phyloP scores from a whole-genome alignment of 2,329 filamentous ascomycete species.

The Corinectria fuckeliana region DNA sequence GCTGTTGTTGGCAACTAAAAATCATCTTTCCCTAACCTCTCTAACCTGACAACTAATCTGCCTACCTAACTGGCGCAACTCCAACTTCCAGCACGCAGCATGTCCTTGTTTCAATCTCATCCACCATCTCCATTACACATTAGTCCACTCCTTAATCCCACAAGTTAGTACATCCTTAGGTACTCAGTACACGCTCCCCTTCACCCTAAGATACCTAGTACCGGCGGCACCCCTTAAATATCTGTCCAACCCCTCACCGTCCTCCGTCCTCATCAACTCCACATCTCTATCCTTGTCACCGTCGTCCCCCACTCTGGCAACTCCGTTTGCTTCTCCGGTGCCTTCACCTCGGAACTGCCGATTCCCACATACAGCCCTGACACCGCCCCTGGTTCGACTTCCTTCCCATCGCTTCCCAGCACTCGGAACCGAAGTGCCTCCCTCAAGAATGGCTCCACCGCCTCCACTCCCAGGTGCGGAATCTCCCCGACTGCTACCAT shows the following conservation, averaged over 20 bases:
- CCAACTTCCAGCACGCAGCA: neutral
- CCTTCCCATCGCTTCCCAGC: constrained; percentile 34
- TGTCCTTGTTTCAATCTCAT: neutral
- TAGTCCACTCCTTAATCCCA: neutral
- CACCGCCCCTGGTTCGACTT: constrained; percentile 35
- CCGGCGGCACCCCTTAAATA: neutral
- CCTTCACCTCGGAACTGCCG: constrained; percentile 39
- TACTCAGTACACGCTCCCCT: neutral
- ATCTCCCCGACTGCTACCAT: constrained; percentile 48
- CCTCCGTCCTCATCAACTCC: constrained; percentile 19
- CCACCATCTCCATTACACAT: constrained; percentile 2
- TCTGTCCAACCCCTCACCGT: too few relatives aligned
- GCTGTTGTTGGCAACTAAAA: neutral
- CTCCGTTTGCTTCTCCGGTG: constrained; percentile 33
- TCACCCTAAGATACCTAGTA: neutral
- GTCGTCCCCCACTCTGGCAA: constrained; percentile 39
- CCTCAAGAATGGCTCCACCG: constrained; percentile 51
- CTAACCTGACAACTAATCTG: neutral
- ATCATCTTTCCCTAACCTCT: neutral
- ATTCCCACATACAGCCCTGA: constrained; percentile 41
- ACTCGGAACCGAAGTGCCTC: constrained; percentile 46
- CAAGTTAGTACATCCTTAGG: neutral
- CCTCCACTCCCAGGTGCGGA: constrained; percentile 44
- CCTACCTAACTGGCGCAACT: neutral
- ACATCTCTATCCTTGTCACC: constrained; percentile 35